Percentiles rank a stretch among this genome's conserved stretches.
Conservation (phyloP, 2,329 filamentous ascomycete species). For the Phoma sp. region DNA sequence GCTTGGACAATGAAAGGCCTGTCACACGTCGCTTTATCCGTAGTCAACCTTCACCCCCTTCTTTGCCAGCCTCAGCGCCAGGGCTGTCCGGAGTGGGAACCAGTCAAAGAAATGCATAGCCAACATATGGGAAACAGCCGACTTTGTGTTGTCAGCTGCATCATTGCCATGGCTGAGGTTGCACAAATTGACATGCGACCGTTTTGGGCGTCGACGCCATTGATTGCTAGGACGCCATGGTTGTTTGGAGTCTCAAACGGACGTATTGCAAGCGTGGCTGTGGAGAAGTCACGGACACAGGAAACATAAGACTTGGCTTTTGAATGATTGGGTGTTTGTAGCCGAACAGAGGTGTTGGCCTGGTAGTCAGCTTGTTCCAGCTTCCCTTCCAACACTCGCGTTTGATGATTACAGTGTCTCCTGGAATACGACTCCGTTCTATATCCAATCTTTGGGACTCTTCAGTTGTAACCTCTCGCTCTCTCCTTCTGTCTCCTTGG, state of each 20-base stretch:
- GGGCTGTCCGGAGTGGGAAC: not conserved
- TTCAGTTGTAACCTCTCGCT: conserved; percentile 22
- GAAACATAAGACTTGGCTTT: not conserved
- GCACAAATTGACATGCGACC: conserved; percentile 15
- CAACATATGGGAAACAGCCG: conserved; percentile 4
- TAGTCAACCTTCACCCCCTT: not conserved
- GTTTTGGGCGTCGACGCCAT: conserved; percentile 12
- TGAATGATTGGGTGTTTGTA: not conserved
- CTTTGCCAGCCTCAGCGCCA: conserved; percentile 6
- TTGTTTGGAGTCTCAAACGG: conserved; percentile 1
- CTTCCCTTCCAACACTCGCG: not conserved
- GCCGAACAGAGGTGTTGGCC: conserved; percentile 1
- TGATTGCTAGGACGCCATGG: conserved; percentile 2
- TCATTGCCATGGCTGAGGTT: conserved; percentile 7
- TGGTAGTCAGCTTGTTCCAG: not conserved
- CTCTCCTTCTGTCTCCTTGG: conserved; percentile 44
- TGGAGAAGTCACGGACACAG: conserved; percentile 1
- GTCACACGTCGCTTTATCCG: conserved; percentile 6
- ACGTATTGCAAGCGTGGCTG: conserved; percentile 11
- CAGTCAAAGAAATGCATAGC: conserved; percentile 4
- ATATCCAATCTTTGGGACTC: conserved; percentile 34
- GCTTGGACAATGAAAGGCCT: conserved; percentile 1
- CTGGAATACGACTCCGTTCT: not conserved
- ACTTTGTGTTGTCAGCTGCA: conserved; percentile 9
- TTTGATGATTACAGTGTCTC: no score